phyloP scores from a whole-genome alignment of 805 yeast species.

The Spathaspora gorwiae region DNA sequence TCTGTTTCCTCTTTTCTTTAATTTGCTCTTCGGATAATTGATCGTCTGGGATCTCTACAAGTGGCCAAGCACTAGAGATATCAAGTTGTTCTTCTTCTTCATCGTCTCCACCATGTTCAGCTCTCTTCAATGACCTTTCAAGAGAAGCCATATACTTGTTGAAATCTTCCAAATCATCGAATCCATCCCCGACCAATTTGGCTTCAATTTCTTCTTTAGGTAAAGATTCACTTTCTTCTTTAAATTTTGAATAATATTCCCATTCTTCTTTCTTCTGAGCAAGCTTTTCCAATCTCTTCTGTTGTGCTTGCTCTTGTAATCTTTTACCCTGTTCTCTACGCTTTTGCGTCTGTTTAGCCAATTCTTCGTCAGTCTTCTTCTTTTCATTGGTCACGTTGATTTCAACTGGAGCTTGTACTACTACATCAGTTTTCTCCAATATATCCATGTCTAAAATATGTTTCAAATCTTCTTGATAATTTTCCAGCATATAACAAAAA shows the following conservation, averaged over 20 bases:
- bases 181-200: constrained; percentile 65
- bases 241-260: constrained; percentile 61
- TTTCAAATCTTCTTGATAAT: constrained; percentile 63
- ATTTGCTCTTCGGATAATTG: constrained; percentile 74
- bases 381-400: constrained; percentile 59
- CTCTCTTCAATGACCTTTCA: constrained; percentile 65
- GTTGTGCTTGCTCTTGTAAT: constrained; percentile 89
- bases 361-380: constrained; percentile 80
- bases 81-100: constrained; percentile 34
- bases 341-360: constrained; percentile 69
- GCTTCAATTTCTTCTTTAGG: constrained; percentile 51
- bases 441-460: constrained; percentile 54
- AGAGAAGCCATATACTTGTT: constrained; percentile 59
- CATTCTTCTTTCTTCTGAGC: constrained; percentile 77
- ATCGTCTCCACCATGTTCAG: constrained; percentile 59
- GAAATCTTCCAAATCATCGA: constrained; percentile 70
- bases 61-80: constrained; percentile 60
- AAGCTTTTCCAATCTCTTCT: constrained; percentile 73
- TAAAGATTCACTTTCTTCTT: constrained; percentile 45
- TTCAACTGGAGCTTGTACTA: constrained; percentile 72
- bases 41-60: constrained; percentile 80
- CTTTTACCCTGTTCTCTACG: constrained; percentile 82
- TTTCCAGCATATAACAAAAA: constrained; percentile 69
- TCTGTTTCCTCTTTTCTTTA: constrained; percentile 83
- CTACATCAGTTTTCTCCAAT: constrained; percentile 65